phyloP scores from a whole-genome alignment of 305 asterid species.

The Ajuga reptans region DNA sequence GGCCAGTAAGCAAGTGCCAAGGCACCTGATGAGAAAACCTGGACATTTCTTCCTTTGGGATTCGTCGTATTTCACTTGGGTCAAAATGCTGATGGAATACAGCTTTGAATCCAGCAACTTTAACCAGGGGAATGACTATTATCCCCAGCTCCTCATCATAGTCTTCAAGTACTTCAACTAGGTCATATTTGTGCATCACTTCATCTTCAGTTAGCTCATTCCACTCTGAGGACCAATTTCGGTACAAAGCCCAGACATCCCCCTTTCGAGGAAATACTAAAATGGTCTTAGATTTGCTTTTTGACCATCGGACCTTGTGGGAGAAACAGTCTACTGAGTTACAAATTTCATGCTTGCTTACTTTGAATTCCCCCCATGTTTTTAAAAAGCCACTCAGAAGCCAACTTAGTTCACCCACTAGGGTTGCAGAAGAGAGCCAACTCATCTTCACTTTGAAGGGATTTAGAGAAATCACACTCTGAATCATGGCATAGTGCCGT shows the following conservation, averaged over 20 bases:
- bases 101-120: constrained; percentile 57
- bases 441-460: constrained; percentile 73
- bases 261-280: constrained; percentile 52
- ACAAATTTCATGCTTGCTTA: constrained; percentile 36
- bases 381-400: constrained; percentile 38
- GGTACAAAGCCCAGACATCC: constrained; percentile 70
- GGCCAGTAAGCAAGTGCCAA: constrained; percentile 47
- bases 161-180: constrained; percentile 66
- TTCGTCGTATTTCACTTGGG: constrained; percentile 42
- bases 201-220: constrained; percentile 65
- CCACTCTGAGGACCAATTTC: constrained; percentile 69
- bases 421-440: constrained; percentile 65
- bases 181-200: constrained; percentile 56
- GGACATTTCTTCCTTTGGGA: constrained; percentile 71
- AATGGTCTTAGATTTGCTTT: constrained; percentile 36
- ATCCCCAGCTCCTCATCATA: constrained; percentile 53
- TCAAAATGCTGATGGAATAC: constrained; percentile 53
- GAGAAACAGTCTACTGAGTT: constrained; percentile 44
- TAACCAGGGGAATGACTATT: constrained; percentile 47
- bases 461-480: constrained; percentile 56
- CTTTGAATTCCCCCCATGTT: constrained; percentile 50
- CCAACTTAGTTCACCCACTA: constrained; percentile 36
- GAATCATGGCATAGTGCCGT: constrained; percentile 61
- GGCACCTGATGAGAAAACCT: constrained; percentile 97
- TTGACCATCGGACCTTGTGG: constrained; percentile 43